Conservation (phyloP, 805 yeast genomes). For the Scheffersomyces coipomensis region DNA sequence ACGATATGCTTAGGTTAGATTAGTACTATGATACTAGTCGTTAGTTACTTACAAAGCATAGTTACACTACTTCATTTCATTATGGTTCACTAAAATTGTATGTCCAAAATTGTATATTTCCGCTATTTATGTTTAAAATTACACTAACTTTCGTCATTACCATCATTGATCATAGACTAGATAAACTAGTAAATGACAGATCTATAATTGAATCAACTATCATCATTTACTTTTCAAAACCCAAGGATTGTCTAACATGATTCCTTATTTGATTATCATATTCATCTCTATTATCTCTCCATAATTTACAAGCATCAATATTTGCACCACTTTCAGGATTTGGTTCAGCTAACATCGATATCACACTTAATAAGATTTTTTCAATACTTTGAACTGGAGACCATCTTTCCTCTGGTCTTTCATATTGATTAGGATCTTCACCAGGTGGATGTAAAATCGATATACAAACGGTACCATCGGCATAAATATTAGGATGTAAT, state of each 20-base stretch:
- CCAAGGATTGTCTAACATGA: constrained; percentile 71
- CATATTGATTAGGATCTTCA: constrained; percentile 95
- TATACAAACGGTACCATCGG: constrained; percentile 94
- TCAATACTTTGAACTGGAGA: constrained; percentile 98
- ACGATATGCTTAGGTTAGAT: too few relatives aligned
- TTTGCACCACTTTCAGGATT: constrained; percentile 96
- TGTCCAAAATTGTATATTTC: too few relatives aligned
- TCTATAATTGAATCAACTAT: too few relatives aligned
- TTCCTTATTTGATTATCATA: constrained; percentile 63
- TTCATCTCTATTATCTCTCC: constrained; percentile 80
- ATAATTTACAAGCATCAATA: constrained; percentile 73
- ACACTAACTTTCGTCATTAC: too few relatives aligned
- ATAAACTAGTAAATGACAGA: too few relatives aligned
- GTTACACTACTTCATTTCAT: too few relatives aligned
- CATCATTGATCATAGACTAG: too few relatives aligned
- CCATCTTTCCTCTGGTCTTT: constrained; percentile 95
- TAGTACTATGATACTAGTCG: too few relatives aligned
- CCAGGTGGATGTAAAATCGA: constrained; percentile 96
- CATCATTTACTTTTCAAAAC: too few relatives aligned
- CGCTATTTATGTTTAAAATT: too few relatives aligned
- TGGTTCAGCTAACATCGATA: constrained; percentile 97
- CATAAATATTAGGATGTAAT: constrained; percentile 90
- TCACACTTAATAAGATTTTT: constrained; percentile 86
- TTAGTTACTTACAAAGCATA: too few relatives aligned
- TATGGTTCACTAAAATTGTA: too few relatives aligned